Conservation (phyloP, 805 yeast genomes). For the Starmerella floricola region DNA sequence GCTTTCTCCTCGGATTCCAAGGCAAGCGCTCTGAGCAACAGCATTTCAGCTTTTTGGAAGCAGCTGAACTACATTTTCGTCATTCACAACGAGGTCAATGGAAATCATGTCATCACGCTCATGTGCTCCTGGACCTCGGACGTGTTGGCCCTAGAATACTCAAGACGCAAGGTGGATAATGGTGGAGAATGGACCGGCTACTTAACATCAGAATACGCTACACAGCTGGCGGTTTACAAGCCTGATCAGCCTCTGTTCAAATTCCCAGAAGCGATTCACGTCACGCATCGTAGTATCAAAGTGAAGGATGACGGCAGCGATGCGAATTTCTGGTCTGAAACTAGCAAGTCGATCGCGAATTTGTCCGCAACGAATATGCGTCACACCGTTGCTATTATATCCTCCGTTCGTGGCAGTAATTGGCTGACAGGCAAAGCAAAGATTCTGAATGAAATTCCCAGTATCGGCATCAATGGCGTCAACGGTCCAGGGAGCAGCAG, state of each 20-base stretch:
- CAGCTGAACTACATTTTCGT: conserved; percentile 26
- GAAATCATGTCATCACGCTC: conserved; percentile 17
- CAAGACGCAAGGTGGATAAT: neutral
- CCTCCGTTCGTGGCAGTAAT: conserved; percentile 43
- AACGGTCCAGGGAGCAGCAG: neutral
- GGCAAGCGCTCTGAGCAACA: too few relatives aligned
- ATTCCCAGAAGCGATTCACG: conserved; percentile 41
- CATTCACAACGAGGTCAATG: conserved; percentile 21
- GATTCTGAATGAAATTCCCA: conserved; percentile 13
- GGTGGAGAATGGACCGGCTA: conserved; percentile 10
- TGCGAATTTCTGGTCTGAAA: conserved; percentile 43
- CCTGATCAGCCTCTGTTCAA: conserved; percentile 33
- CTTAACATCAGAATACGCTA: conserved; percentile 10
- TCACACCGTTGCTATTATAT: conserved; percentile 54
- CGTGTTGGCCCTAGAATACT: conserved; percentile 7
- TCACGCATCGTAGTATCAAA: conserved; percentile 38
- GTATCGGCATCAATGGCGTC: conserved; percentile 2
- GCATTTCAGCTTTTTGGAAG: neutral
- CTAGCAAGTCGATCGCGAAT: conserved; percentile 43
- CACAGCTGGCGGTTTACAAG: conserved; percentile 10
- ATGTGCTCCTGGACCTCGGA: conserved; percentile 15
- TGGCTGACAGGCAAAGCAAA: conserved; percentile 29
- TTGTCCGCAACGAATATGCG: conserved; percentile 51
- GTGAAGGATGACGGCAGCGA: conserved; percentile 42
- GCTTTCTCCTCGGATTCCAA: too few relatives aligned